A percentile compares a stretch with the other conserved stretches of the same genome.
phyloP scores from a whole-genome alignment of 148 eudicot genomes.

The Vaccinium corymbosum region DNA sequence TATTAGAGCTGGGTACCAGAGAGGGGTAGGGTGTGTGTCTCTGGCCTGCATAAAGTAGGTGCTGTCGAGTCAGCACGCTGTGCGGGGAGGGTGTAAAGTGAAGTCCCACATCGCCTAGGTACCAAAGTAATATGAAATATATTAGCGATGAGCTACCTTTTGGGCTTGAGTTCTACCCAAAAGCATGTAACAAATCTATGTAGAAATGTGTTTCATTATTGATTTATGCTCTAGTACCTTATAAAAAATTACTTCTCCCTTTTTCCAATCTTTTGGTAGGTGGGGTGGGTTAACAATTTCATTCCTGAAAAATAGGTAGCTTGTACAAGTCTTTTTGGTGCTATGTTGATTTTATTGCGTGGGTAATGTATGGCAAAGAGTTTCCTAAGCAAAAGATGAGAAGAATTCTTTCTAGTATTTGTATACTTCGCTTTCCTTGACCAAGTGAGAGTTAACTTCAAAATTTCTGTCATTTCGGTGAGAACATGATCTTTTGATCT shows the following conservation, averaged over 20 bases:
- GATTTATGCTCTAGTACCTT: background rate
- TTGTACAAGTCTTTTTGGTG: background rate
- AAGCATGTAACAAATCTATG: too few species aligned
- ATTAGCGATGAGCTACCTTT: too few species aligned
- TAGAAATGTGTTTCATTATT: background rate
- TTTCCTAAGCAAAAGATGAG: background rate
- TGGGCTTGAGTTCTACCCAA: too few species aligned
- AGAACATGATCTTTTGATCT: too few species aligned
- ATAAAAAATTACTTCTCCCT: background rate
- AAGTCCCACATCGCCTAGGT: too few species aligned
- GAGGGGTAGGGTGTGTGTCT: too few species aligned
- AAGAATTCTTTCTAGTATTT: background rate
- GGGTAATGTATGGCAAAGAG: background rate
- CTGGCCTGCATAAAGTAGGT: too few species aligned
- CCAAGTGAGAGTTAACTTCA: background rate
- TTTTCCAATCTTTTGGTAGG: background rate
- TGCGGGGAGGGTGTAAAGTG: too few species aligned
- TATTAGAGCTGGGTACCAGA: too few species aligned
- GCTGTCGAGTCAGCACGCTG: too few species aligned
- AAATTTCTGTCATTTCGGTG: background rate
- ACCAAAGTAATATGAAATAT: too few species aligned
- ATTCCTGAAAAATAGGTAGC: background rate
- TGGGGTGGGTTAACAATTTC: background rate
- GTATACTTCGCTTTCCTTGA: background rate
- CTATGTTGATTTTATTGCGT: background rate